A percentile compares a stretch with the other conserved stretches of the same genome.
phyloP scores from a whole-genome alignment of 2,329 filamentous ascomycete genomes.

The Acrocalymma vagum region DNA sequence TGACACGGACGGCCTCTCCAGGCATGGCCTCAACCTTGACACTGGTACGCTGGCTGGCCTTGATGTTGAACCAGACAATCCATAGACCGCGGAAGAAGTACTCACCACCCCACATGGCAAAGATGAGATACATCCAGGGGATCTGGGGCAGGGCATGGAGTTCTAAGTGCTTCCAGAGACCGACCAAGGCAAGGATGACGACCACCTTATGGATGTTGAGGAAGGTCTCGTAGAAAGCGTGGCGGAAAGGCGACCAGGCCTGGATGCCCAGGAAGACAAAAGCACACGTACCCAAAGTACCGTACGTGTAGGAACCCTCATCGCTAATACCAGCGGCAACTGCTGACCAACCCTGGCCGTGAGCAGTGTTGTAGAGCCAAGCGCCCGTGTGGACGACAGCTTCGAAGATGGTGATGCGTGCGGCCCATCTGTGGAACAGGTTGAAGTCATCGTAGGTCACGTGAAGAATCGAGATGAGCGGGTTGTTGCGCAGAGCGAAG shows the following conservation, averaged over 20 bases:
- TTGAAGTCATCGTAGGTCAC: constrained; percentile 98
- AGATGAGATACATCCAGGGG: constrained; percentile 76
- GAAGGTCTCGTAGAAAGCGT: constrained; percentile 98
- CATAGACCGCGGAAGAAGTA: constrained; percentile 57
- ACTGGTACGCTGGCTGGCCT: constrained; percentile 58
- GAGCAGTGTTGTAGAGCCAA: constrained; percentile 73
- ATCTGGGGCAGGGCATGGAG: constrained; percentile 73
- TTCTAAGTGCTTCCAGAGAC: constrained; percentile 81
- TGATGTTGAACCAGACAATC: constrained; percentile 64
- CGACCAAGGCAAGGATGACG: constrained; percentile 71
- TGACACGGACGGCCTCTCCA: constrained; percentile 67
- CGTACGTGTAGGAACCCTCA: constrained; percentile 71
- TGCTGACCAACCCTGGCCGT: constrained; percentile 69
- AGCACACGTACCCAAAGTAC: constrained; percentile 66
- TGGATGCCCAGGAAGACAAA: constrained; percentile 74
- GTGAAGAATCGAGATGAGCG: constrained; percentile 79
- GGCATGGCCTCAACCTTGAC: constrained; percentile 67
- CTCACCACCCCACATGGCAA: constrained; percentile 81
- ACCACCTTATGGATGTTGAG: constrained; percentile 84
- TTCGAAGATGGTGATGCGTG: constrained; percentile 75
- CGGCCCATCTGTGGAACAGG: constrained; percentile 84
- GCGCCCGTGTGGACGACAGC: constrained; percentile 73
- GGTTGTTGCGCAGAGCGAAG: constrained; percentile 92
- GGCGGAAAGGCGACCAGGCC: constrained; percentile 81
- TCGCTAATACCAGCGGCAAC: constrained; percentile 63